Evolutionary conservation across 208 protist genomes (phyloP), one percentile per base, ranked within the genome.

Genomic region (Crithidia expoeki): DNA sequence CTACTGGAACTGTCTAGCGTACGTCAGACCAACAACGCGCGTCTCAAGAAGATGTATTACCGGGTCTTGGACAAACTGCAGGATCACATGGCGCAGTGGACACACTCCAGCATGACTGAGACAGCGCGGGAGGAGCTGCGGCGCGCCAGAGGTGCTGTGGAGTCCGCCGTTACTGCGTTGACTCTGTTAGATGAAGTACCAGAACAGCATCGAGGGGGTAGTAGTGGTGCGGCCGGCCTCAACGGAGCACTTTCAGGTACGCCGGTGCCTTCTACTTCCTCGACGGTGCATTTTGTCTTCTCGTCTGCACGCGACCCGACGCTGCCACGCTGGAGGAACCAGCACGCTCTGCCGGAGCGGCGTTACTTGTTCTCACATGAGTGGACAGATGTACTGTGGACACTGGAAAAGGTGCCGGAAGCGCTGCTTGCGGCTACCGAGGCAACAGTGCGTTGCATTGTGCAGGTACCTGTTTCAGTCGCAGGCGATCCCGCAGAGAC

Each of bases 331-430:
- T 89, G 83, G 83, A 53, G 55, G 0, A 14, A 21, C 51, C 9
- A 30, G 28, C 80, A 89, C 67, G 38, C 49, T 1, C 12, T 84
- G 30, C 50, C 52, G 1, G 66, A 72, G 40, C 81, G 76, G 27
- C 74, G 68, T 30, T 84, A 77, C 53, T 68, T 88, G 23, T 76
- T 89, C 19, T 59, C 79, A 12, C 49, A 62, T 0, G 62, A 81
- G 2, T 93, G 87, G 87, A 62, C 65, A 25, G 76, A 84, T 16
- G 53, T 33, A 16, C 61, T 93, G 79, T 85, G 84, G 81, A 68
- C 72, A 33, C 51, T 92, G 42, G 89, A 94, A 51, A 69, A 62
- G 42, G 59, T 74, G 27, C 68, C 74, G 0, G 69, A 57, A 11
- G n/a, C 50, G 10, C 34, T 89, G n/a, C 52, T 23, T 0, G 51